Conservation (phyloP, 2,329 filamentous ascomycete genomes). For the Acrocalymma vagum region DNA sequence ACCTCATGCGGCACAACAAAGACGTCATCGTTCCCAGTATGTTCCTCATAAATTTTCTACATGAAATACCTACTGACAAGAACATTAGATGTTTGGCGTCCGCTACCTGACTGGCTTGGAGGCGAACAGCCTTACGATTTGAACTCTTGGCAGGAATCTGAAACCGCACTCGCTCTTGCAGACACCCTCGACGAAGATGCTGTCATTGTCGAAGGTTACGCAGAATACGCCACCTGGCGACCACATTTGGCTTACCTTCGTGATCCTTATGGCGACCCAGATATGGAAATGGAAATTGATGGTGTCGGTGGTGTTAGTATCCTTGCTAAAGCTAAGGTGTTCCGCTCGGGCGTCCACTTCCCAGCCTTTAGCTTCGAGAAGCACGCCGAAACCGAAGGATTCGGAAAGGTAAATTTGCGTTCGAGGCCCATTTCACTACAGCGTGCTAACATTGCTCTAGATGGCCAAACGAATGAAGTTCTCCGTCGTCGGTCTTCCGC, state of each 20-base stretch:
- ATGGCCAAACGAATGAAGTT: conserved; percentile 98
- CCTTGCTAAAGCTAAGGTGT: conserved; percentile 93
- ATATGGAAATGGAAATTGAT: conserved; percentile 99
- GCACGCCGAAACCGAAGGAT: conserved; percentile 97
- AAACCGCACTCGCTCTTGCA: conserved; percentile 90
- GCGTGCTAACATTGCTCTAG: conserved; percentile 58
- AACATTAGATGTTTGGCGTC: conserved; percentile 82
- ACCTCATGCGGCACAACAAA: conserved; percentile 98
- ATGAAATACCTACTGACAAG: conserved; percentile 23
- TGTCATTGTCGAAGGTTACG: conserved; percentile 98
- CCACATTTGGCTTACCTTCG: conserved; percentile 96
- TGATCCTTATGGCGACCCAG: conserved; percentile 95
- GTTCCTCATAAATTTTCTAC: conserved; percentile 49
- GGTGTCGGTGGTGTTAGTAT: conserved; percentile 98
- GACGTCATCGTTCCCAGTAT: conserved; percentile 97
- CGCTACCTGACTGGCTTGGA: conserved; percentile 97
- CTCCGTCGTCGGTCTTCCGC: conserved; percentile 92
- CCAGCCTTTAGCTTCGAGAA: conserved; percentile 98
- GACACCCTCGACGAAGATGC: conserved; percentile 97
- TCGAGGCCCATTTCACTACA: not conserved
- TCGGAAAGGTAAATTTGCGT: conserved; percentile 80
- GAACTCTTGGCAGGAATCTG: conserved; percentile 99
- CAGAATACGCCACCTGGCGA: conserved; percentile 97
- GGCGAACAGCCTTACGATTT: conserved; percentile 98
- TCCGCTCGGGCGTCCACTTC: conserved; percentile 94